These are phyloP conservation scores for Candida verbasci DNA, from an alignment of 805 yeast genomes.

Conservation along the genomic window DNA sequence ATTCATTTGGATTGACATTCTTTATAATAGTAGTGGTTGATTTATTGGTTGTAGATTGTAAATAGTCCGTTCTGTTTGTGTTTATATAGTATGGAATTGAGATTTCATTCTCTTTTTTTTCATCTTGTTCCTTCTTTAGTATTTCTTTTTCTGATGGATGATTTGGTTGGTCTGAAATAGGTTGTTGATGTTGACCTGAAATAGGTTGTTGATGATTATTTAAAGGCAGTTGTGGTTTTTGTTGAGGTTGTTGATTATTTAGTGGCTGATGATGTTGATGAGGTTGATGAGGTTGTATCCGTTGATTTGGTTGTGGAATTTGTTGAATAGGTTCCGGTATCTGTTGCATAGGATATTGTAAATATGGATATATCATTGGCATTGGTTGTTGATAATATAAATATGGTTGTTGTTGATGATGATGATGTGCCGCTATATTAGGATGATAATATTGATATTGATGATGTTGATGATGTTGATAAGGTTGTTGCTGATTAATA, in stretches of 20 bases:
- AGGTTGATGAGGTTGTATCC: conserved; percentile 2
- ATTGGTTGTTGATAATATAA: conserved; percentile 5
- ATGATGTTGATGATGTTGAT: conserved; percentile 8
- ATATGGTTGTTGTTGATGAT: conserved; percentile 7
- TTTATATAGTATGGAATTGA: no score
- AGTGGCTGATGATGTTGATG: conserved; percentile 1
- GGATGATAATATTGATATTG: no score
- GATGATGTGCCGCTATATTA: no score
- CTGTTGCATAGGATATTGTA: conserved; percentile 2
- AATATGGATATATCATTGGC: conserved; percentile 5
- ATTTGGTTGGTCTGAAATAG: background rate
- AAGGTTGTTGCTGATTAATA: conserved; percentile 8
- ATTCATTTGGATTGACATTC: conserved; percentile 3
- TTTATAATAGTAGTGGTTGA: conserved; percentile 2
- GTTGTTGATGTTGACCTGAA: background rate
- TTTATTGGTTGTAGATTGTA: no score
- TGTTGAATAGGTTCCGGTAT: conserved; percentile 4
- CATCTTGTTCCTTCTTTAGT: background rate
- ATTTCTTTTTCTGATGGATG: no score
- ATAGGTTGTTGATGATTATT: background rate
- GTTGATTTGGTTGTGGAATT: conserved; percentile 6
- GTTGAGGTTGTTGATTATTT: no score
- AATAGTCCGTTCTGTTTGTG: no score
- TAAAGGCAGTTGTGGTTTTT: background rate
- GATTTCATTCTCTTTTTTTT: background rate